These are phyloP conservation scores for Diplodia intermedia DNA, from an alignment of 2,329 filamentous ascomycete genomes.

Conservation along the genomic window DNA sequence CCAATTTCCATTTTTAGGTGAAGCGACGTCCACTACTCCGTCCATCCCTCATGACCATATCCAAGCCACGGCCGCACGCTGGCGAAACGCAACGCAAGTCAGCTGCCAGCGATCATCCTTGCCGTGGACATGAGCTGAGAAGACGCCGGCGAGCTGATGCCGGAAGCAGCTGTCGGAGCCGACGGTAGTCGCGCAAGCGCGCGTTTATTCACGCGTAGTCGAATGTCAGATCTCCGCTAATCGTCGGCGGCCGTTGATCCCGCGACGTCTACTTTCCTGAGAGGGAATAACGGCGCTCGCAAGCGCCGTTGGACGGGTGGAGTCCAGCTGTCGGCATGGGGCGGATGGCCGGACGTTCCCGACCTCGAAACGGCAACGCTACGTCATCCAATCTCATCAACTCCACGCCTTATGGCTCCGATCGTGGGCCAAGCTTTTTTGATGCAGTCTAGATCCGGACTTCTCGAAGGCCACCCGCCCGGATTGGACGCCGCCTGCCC, in stretches of 20 bases:
- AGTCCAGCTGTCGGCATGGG: background rate
- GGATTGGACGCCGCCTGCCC: background rate
- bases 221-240: background rate
- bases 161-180: background rate
- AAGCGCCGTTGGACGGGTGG: background rate
- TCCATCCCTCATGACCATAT: background rate
- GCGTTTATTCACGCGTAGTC: background rate
- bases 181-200: background rate
- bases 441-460: too few relatives aligned
- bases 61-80: background rate
- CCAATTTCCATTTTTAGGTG: too few relatives aligned
- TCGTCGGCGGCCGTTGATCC: background rate
- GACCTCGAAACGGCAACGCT: background rate
- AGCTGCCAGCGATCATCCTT: background rate
- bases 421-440: too few relatives aligned
- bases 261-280: background rate
- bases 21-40: too few relatives aligned
- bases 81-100: background rate
- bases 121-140: background rate
- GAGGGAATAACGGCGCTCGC: background rate
- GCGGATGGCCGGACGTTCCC: background rate
- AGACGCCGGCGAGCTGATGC: background rate
- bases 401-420: too few relatives aligned
- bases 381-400: slow-evolving; percentile 5
- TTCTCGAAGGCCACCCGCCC: too few relatives aligned